Percentiles rank a stretch among this genome's conserved stretches.
phyloP scores from a whole-genome alignment of 2,329 filamentous ascomycete genomes.

The Epichloe gansuensis region DNA sequence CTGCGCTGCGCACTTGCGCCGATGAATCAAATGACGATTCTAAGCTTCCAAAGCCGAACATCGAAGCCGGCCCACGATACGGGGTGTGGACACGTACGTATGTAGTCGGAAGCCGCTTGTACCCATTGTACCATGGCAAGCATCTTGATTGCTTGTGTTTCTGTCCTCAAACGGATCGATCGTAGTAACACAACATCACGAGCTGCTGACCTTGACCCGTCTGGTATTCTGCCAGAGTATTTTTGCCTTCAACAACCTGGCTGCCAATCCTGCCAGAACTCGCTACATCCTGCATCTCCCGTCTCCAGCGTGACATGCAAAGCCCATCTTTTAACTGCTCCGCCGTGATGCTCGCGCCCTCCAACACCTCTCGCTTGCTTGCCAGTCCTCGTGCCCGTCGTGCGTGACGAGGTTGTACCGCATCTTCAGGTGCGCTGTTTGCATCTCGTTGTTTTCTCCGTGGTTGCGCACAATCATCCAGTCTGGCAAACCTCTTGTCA shows the following conservation, averaged over 20 bases:
- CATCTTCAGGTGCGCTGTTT: neutral
- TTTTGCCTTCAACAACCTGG: neutral
- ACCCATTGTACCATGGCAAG: too few relatives aligned
- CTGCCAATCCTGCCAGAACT: neutral
- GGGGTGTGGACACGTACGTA: too few relatives aligned
- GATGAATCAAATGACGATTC: neutral
- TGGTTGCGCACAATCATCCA: neutral
- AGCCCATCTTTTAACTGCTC: neutral
- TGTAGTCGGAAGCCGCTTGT: too few relatives aligned
- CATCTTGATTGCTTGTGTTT: too few relatives aligned
- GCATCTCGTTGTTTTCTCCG: neutral
- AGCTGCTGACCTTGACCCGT: too few relatives aligned
- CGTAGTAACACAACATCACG: too few relatives aligned
- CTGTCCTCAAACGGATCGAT: too few relatives aligned
- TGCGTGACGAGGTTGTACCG: neutral
- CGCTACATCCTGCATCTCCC: neutral
- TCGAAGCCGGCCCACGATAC: too few relatives aligned
- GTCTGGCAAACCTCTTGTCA: neutral
- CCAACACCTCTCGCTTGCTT: neutral
- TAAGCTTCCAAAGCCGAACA: too few relatives aligned
- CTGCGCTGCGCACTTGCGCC: neutral
- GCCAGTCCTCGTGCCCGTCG: neutral
- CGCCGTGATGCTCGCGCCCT: neutral
- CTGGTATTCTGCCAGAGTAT: too few relatives aligned
- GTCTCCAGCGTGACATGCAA: neutral